Conservation (phyloP, 2,329 filamentous ascomycete species). For the Beauveria brongniartii region DNA sequence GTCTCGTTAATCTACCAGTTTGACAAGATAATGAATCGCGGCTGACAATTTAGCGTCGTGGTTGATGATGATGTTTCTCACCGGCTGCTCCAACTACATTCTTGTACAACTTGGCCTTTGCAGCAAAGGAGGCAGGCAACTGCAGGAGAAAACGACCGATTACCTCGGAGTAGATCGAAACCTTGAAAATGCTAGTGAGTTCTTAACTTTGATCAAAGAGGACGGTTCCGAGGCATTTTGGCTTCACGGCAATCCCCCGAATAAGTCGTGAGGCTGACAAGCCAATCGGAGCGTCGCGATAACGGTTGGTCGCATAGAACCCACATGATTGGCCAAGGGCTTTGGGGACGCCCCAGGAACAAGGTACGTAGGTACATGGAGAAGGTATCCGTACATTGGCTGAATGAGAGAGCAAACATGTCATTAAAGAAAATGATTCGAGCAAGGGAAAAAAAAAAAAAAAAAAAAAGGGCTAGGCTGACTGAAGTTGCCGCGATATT, state of each 20-base stretch:
- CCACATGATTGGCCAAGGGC: neutral
- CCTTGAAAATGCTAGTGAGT: neutral
- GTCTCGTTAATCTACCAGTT: too few relatives aligned
- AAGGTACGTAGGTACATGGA: neutral
- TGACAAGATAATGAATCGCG: neutral
- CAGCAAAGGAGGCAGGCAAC: neutral
- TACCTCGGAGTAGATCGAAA: neutral
- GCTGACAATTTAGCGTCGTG: neutral
- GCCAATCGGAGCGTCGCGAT: constrained; percentile 10
- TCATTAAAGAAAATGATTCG: too few relatives aligned
- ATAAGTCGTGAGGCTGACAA: neutral
- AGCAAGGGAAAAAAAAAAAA: too few relatives aligned
- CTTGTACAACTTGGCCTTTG: neutral
- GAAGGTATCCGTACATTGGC: neutral
- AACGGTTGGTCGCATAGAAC: neutral
- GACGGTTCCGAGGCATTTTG: neutral
- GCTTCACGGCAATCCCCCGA: neutral
- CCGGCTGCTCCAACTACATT: neutral
- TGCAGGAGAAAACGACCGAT: neutral
- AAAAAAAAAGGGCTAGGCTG: neutral
- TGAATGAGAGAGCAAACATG: neutral
- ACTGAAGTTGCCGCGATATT: neutral
- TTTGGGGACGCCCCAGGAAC: neutral
- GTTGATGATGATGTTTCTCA: neutral
- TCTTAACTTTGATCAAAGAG: too few relatives aligned